phyloP scores from a whole-genome alignment of 345 rosid species.

The Murraya paniculata region DNA sequence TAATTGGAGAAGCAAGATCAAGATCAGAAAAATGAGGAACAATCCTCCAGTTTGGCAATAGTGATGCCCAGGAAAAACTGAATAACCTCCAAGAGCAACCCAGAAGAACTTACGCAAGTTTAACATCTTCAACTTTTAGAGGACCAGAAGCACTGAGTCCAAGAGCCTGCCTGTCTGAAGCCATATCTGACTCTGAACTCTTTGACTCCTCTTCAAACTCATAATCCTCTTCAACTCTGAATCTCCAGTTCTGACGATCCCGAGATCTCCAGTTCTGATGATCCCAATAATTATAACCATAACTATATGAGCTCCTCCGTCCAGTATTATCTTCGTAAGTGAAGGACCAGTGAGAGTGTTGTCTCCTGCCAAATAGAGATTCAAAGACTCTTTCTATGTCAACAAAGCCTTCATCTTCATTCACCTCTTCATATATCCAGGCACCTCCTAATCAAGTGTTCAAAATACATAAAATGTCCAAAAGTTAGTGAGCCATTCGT shows the following conservation, averaged over 20 bases:
- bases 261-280: constrained; percentile 40
- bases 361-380: constrained; percentile 59
- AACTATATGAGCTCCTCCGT: constrained; percentile 37
- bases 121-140: constrained; percentile 70
- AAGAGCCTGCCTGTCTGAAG: constrained; percentile 73
- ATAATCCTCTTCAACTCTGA: constrained; percentile 49
- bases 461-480: constrained; percentile 5
- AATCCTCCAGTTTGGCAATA: not conserved
- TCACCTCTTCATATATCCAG: constrained; percentile 61
- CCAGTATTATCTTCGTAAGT: constrained; percentile 48
- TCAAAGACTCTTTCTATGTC: constrained; percentile 56
- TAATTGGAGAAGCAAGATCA: constrained; percentile 3
- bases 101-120: constrained; percentile 63
- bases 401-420: constrained; percentile 43
- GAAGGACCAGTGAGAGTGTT: constrained; percentile 64
- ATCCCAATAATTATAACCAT: constrained; percentile 36
- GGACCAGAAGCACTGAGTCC: constrained; percentile 78
- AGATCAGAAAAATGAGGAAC: not conserved
- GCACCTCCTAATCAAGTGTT: constrained; percentile 46
- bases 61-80: not conserved
- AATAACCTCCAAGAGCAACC: not conserved
- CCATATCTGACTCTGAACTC: constrained; percentile 37
- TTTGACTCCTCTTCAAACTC: constrained; percentile 56
- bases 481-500: not conserved
- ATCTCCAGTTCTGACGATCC: constrained; percentile 39